Base-by-base conservation (phyloP, 495 filamentous ascomycete species). In the Chaetomium fimeti region DNA sequence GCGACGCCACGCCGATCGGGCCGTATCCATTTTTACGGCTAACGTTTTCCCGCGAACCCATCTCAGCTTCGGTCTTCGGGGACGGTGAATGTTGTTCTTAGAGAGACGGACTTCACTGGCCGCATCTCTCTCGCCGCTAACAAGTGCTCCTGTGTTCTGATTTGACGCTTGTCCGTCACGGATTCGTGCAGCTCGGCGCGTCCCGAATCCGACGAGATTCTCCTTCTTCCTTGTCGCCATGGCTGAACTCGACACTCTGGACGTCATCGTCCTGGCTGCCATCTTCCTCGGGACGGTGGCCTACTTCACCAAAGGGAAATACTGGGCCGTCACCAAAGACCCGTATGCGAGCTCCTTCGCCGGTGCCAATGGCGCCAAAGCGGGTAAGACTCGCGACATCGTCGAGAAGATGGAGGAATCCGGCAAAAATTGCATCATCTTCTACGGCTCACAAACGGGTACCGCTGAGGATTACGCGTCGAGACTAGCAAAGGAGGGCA, bases 381-480 rank as follows among this genome's bases (percentile, higher is more conserved):
- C 88, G n/a, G 92, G 89, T 62, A 93, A 91, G 80, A 92, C 93
- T 55, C 83, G 93, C 67, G 90, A 98, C 76, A 92, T 99, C 61
- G 64, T 97, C 28, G 90, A 97, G 81, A 96, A 93, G 81, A 89
- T 99, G 89, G 90, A 97, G 40, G 91, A 97, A 79, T 88, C 84
- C 3, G 89, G 88, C 75, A 98, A 98, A 81, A 97, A 99, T 77
- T 96, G 92, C 79, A 88, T 99, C 61, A 89, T 98, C 65, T 97
- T 99, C 81, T 99, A 97, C 71, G 94, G 93, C 57, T 98, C 94
- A 55, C 94, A 99, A 77, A 99, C 94, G 22, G 94, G 94, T 70
- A 99, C 95, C 60, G 94, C 94, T 28, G 94, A 99, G 82, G 94
- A 99, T 72, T 99, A 99, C 69, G 95, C 94, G 60, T 96, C 95